These are phyloP conservation scores for Fusarium sp. DNA, from an alignment of 2,329 filamentous ascomycete genomes.

Conservation along the genomic window DNA sequence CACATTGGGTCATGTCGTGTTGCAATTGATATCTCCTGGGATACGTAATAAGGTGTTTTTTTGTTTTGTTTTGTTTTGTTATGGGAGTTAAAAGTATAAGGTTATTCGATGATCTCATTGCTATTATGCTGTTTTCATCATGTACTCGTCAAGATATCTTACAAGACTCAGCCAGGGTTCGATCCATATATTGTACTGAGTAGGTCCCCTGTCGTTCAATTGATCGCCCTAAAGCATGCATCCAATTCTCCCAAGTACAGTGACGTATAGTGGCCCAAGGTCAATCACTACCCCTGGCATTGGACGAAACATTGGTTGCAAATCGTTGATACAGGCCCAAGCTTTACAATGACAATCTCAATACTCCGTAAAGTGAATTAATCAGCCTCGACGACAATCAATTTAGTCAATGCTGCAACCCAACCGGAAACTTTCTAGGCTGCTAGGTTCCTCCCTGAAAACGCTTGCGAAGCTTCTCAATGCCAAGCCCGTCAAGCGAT, in stretches of 20 bases:
- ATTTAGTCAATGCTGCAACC: not conserved
- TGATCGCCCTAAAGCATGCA: slow-evolving; percentile 20
- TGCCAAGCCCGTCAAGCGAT: slow-evolving; percentile 28
- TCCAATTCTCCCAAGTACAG: slow-evolving; percentile 14
- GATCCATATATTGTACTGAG: not conserved
- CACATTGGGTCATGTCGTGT: slow-evolving; percentile 2
- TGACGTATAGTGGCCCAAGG: slow-evolving; percentile 33
- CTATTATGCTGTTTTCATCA: not conserved
- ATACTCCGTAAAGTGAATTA: slow-evolving; percentile 3
- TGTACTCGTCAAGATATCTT: too few species aligned
- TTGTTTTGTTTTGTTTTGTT: not conserved
- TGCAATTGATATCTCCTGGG: not conserved
- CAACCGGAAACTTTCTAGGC: not conserved
- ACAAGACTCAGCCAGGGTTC: not conserved
- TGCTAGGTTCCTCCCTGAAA: slow-evolving; percentile 14
- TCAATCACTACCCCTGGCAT: slow-evolving; percentile 2
- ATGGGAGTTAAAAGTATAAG: not conserved
- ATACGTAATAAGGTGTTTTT: too few species aligned
- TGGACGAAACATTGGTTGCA: slow-evolving; percentile 6
- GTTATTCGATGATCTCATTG: not conserved
- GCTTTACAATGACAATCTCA: slow-evolving; percentile 19
- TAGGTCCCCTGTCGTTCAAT: slow-evolving; percentile 2
- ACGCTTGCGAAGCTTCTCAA: slow-evolving; percentile 32
- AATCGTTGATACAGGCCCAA: slow-evolving; percentile 6
- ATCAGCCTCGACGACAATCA: slow-evolving; percentile 14